These are phyloP conservation scores for Cryphonectria parasitica DNA, from an alignment of 2,329 filamentous ascomycete genomes.

Conservation along the genomic window DNA sequence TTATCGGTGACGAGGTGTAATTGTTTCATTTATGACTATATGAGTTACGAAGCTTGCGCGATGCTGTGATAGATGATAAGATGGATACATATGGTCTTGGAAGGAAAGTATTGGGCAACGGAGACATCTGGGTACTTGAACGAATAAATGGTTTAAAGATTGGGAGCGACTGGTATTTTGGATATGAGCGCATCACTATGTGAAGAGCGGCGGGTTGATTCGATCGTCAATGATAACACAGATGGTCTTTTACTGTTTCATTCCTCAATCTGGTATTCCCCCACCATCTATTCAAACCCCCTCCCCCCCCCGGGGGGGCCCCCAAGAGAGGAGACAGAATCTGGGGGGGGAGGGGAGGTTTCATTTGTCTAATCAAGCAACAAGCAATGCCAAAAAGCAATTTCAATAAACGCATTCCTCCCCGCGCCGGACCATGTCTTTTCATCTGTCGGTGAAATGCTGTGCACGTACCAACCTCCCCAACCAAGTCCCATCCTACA, in stretches of 20 bases:
- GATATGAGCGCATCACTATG: background rate
- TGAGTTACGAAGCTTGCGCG: background rate
- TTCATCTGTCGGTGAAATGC: background rate
- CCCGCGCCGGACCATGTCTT: background rate
- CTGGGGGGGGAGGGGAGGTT: no score
- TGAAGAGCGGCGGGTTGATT: background rate
- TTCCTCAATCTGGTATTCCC: background rate
- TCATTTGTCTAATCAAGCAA: background rate
- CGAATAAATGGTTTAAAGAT: background rate
- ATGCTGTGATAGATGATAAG: background rate
- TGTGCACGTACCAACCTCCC: background rate
- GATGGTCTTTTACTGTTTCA: background rate
- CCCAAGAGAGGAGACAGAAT: background rate
- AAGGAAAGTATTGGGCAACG: background rate
- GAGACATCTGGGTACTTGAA: background rate
- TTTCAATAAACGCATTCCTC: background rate
- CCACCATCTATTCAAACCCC: background rate
- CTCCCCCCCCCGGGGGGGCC: no score
- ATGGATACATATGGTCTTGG: background rate
- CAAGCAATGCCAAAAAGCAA: background rate
- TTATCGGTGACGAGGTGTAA: constrained; percentile 13
- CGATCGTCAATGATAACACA: background rate
- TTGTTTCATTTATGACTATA: background rate
- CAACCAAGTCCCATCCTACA: background rate
- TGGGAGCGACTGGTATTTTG: background rate